phyloP scores from a whole-genome alignment of 108 stramenopile genomes.

The Nannochloropsis gaditana region DNA sequence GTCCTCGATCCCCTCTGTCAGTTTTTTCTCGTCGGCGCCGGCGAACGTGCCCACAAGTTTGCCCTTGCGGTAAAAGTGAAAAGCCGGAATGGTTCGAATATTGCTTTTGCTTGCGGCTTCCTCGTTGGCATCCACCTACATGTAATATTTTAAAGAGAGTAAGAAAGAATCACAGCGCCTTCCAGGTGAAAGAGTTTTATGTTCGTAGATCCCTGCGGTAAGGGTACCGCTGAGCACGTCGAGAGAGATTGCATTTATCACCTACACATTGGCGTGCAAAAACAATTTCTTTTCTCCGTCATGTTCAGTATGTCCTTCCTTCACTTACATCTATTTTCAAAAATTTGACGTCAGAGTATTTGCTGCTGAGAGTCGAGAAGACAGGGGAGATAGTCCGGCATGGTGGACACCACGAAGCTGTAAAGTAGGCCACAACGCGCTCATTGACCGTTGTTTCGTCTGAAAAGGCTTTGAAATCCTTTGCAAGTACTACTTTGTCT shows the following conservation, averaged over 20 bases:
- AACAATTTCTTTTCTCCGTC: neutral
- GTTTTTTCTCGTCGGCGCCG: neutral
- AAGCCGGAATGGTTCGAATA: conserved; percentile 18
- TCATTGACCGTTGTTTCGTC: neutral
- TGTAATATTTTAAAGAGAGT: too few relatives aligned
- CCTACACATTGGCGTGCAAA: too few relatives aligned
- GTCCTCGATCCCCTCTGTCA: neutral
- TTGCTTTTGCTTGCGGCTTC: conserved; percentile 18
- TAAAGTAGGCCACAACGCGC: neutral
- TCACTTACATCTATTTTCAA: conserved; percentile 20
- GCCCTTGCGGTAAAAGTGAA: conserved; percentile 13
- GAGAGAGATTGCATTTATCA: too few relatives aligned
- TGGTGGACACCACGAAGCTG: conserved; percentile 11
- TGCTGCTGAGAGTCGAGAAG: neutral
- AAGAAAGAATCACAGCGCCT: too few relatives aligned
- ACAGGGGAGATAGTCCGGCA: conserved; percentile 3
- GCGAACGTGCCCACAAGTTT: conserved; percentile 1
- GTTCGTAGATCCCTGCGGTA: too few relatives aligned
- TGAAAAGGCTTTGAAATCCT: conserved; percentile 7
- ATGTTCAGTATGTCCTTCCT: neutral
- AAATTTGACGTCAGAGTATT: neutral
- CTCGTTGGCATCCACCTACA: neutral
- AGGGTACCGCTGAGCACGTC: too few relatives aligned
- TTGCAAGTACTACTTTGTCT: neutral
- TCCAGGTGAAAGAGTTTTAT: too few relatives aligned